phyloP scores from a whole-genome alignment of 257 asterid genomes.

The Solanum sparsipilum region DNA sequence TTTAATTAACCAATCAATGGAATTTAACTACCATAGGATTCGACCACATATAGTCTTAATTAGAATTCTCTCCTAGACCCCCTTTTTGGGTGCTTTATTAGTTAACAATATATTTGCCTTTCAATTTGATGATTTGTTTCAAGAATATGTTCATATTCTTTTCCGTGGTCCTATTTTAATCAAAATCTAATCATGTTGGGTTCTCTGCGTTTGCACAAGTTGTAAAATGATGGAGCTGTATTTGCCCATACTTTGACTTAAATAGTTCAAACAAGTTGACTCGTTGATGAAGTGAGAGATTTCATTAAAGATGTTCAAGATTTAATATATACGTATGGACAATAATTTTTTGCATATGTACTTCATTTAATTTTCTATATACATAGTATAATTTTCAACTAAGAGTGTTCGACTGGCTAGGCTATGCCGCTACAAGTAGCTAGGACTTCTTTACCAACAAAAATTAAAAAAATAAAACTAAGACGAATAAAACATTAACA shows the following conservation, averaged over 20 bases:
- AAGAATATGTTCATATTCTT: constrained; percentile 27
- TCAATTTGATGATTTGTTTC: not conserved
- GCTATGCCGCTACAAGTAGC: too few species aligned
- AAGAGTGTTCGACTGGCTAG: not conserved
- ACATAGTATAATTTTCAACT: too few species aligned
- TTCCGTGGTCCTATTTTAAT: constrained; percentile 21
- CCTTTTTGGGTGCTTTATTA: not conserved
- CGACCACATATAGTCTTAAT: not conserved
- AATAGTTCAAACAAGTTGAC: constrained; percentile 2
- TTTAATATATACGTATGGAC: too few species aligned
- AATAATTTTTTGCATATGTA: too few species aligned
- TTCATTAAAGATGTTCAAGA: too few species aligned
- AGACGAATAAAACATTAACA: not conserved
- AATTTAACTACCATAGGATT: not conserved
- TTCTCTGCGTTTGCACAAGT: constrained; percentile 11
- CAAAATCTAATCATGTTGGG: not conserved
- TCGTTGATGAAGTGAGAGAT: too few species aligned
- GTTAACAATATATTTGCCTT: constrained; percentile 6
- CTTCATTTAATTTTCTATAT: too few species aligned
- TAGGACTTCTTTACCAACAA: not conserved
- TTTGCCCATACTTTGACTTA: constrained; percentile 23
- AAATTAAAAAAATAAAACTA: not conserved
- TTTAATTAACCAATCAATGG: not conserved
- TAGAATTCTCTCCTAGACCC: not conserved
- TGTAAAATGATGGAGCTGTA: constrained; percentile 2